Evolutionary conservation across 768 basidiomycete species (phyloP).

Genomic region (Lepiota subincarnata): DNA sequence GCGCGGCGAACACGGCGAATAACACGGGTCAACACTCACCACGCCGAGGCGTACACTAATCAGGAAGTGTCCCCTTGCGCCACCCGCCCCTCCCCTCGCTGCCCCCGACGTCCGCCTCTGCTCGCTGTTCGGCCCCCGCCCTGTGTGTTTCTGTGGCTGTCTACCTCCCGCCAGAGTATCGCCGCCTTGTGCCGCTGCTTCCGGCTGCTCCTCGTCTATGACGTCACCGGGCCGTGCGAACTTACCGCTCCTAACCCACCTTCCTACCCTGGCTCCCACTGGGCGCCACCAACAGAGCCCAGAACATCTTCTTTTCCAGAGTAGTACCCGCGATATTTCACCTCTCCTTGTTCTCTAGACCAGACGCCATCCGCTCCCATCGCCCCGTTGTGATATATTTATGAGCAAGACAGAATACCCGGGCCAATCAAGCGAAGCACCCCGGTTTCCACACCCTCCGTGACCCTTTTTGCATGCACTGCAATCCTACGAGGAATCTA

Average conservation of each 20-base stretch:
- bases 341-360: no score
- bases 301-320: no score
- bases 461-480: no score
- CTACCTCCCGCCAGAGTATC: not conserved
- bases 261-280: no score
- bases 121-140: not conserved
- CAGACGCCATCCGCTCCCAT: no score
- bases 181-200: not conserved
- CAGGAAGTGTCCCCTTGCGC: not conserved
- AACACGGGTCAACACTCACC: conserved; percentile 8
- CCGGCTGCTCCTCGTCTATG: conserved; percentile 1
- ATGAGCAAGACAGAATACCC: no score
- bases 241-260: not conserved
- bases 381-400: no score
- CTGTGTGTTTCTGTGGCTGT: not conserved
- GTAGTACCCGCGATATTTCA: no score
- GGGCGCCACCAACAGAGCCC: not conserved
- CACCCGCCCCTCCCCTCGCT: not conserved
- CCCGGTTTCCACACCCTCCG: no score
- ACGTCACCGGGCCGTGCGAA: conserved; percentile 8
- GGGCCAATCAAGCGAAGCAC: no score
- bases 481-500: no score
- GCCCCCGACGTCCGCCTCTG: not conserved
- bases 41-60: not conserved
- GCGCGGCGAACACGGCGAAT: conserved; percentile 1